Evolutionary conservation across 1,284 basidiomycete species (phyloP), one percentile per base, ranked within the genome.

Genomic region (Pseudozyma pruni): DNA sequence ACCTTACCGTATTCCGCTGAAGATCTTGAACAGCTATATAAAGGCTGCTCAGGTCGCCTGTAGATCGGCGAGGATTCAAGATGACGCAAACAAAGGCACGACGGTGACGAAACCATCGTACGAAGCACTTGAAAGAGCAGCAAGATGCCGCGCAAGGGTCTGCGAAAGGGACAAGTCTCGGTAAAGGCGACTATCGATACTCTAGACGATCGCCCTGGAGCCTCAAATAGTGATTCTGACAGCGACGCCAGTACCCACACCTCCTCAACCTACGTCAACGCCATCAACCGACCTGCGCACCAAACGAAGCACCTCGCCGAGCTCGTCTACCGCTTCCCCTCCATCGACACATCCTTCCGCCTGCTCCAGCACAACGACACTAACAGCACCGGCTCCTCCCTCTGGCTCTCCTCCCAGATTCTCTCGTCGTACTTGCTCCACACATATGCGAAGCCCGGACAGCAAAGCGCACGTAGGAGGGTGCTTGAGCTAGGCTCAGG

Each of bases 391-490:
- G 71, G 71, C 16, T 71, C 67, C 1, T 74, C 71, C 1, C 67
- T 74, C 20, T 74, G 71, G 71, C 63, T 74, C 10, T 71, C 71
- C 0, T 71, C 71, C 2, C 71, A 74, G 46, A 49, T 74, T 17
- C 57, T 74, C 8, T 54, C 71, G 6, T 61, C 62, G 4, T 66
- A 61, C 33, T 53, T 74, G 8, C 37, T 71, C 4, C 61, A 70
- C 29, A 53, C 51, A 0, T 70, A 63, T 13, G 42, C 34, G 8
- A 55, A 25, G 10, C 4, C 16, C 14, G n/a, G 20, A 3, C 43
- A 20, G 19, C 8, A 16, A 16, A 22, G 29, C 11, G 9, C 17
- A 34, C 42, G 46, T 5, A 52, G 27, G 14, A 45, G 46, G 19
- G 42, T 57, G 35, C 52, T 74, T 19, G 71, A 74, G 42, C 40